A percentile compares a stretch with the other conserved stretches of the same genome.
These are phyloP conservation scores for Cichorium intybus DNA, from an alignment of 140 eudicot genomes.

Conservation along the genomic window DNA sequence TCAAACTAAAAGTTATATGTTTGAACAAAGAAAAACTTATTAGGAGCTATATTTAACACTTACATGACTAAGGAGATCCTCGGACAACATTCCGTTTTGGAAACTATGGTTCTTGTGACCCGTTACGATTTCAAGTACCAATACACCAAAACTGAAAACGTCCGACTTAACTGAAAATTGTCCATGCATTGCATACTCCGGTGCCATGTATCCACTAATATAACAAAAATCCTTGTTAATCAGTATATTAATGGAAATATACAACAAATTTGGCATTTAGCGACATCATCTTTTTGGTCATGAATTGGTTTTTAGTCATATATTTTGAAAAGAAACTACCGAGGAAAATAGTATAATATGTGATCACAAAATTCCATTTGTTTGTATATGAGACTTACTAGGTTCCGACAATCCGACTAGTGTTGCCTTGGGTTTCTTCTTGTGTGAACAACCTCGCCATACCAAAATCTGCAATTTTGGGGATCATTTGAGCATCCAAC, in stretches of 20 bases:
- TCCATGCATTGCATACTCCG: constrained; percentile 43
- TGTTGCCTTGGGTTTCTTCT: constrained; percentile 57
- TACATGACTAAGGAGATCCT: constrained; percentile 48
- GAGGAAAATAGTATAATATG: no score
- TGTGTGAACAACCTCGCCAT: constrained; percentile 51
- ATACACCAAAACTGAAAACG: constrained; percentile 48
- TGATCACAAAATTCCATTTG: not conserved
- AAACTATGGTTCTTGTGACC: constrained; percentile 39
- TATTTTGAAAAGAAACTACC: not conserved
- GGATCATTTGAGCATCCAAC: constrained; percentile 56
- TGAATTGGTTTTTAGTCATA: not conserved
- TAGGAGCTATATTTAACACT: not conserved
- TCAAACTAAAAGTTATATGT: not conserved
- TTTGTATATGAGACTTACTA: constrained; percentile 37
- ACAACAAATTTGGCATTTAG: not conserved
- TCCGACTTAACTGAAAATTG: constrained; percentile 45
- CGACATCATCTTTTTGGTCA: not conserved
- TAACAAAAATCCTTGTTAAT: constrained; percentile 5
- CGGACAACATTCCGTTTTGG: constrained; percentile 18
- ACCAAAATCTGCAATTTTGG: constrained; percentile 79
- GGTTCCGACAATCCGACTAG: constrained; percentile 65
- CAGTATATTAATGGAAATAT: not conserved
- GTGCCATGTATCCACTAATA: constrained; percentile 43
- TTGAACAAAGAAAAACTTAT: not conserved
- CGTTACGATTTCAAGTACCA: constrained; percentile 39